Base-by-base conservation (phyloP, 2,329 filamentous ascomycete species). In the Fusarium bactridioides region DNA sequence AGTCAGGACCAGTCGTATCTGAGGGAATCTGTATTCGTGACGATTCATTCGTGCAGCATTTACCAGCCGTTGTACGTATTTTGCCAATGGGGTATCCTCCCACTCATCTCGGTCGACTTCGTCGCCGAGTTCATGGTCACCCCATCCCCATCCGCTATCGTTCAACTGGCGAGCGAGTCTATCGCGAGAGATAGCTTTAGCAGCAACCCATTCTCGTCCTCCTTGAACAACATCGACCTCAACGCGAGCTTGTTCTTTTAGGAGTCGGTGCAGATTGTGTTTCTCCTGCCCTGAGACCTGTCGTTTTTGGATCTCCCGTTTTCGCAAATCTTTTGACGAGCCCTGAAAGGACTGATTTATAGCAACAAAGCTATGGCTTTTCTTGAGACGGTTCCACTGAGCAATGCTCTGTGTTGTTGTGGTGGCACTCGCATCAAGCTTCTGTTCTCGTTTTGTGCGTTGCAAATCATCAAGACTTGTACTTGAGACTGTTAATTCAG, bases 81-180 rank as follows among this genome's bases (percentile, higher is more conserved):
- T 80, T 5, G 78, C 79, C 58, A 83, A 69, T 5, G 78, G 77
- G 0, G 78, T 70, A 55, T 82, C 80, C 13, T 80, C 79, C 77
- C 79, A 82, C 54, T 83, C 82, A 11, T 78, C 77, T 35, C 72
- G 66, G 12, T 79, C 77, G 10, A 82, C 79, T 3, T 65, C 54
- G 5, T 82, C 78, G 2, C 78, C 78, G 10, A 73, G 63, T 9
- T 76, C 71, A 65, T 82, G 74, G 11, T 81, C 80, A 10, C 81
- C 83, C 83, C 83, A 84, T 11, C 76, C 77, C 83, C 83, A 84
- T 8, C 83, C 83, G n/a, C 77, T 77, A 50, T 83, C 82, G 7
- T 78, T 78, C 82, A 84, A 81, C 50, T 84, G 81, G 7, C 82
- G 75, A 12, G 80, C 80, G 57, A 84, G 74, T 33, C 82, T 74